phyloP scores from a whole-genome alignment of 352 stramenopile genomes.

The Globisporangium parvum region DNA sequence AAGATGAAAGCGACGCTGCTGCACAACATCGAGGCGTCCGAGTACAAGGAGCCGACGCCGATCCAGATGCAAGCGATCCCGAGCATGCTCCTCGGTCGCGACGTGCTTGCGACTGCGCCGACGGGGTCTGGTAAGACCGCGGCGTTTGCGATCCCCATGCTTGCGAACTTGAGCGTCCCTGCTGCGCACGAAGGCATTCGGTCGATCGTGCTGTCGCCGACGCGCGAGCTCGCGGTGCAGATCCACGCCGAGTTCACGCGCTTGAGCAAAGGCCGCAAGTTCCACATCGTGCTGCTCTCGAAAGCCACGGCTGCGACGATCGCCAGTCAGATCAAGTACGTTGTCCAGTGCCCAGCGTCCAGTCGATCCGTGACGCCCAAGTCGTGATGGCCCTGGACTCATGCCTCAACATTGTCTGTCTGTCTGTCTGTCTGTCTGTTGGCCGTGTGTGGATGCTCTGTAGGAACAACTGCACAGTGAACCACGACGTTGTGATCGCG shows the following conservation, averaged over 20 bases:
- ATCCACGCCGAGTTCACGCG: conserved; percentile 94
- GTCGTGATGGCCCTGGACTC: not conserved
- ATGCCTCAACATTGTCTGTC: not conserved
- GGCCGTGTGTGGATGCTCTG: conserved; percentile 14
- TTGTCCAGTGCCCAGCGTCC: not conserved
- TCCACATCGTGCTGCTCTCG: conserved; percentile 87
- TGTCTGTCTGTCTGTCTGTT: not conserved
- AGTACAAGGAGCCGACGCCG: conserved; percentile 98
- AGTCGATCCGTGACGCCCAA: too few species aligned
- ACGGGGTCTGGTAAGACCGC: conserved; percentile 98
- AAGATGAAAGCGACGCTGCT: conserved; percentile 63
- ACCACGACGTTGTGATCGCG: conserved; percentile 94
- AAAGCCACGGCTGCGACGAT: conserved; percentile 90
- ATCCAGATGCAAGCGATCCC: conserved; percentile 99
- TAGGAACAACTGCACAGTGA: conserved; percentile 66
- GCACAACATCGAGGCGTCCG: conserved; percentile 78
- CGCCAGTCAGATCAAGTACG: conserved; percentile 57
- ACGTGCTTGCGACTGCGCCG: conserved; percentile 95
- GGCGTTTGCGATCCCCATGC: conserved; percentile 95
- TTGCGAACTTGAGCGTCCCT: conserved; percentile 62
- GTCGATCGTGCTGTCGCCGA: conserved; percentile 94
- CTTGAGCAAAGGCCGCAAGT: conserved; percentile 82
- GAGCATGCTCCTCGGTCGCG: conserved; percentile 79
- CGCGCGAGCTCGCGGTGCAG: conserved; percentile 96
- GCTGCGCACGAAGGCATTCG: conserved; percentile 74